Percentiles rank a stretch among this genome's conserved stretches.
phyloP scores from a whole-genome alignment of 371 early-diverging fungal genomes.

The Rhizopus arrhizus region DNA sequence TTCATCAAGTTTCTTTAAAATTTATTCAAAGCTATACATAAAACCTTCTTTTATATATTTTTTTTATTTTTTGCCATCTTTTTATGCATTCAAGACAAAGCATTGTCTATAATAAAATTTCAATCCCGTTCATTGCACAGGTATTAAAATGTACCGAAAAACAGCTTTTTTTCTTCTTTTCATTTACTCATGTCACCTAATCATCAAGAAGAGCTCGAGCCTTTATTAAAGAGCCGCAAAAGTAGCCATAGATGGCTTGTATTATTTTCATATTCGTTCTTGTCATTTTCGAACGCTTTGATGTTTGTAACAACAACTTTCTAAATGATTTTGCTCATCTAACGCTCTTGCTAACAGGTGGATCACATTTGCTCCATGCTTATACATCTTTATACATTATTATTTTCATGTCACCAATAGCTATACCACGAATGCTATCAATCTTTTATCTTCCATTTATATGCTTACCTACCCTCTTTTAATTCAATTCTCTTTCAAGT shows the following conservation, averaged over 20 bases:
- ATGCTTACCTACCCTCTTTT: constrained; percentile 55
- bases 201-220: constrained; percentile 11
- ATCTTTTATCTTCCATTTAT: constrained; percentile 48
- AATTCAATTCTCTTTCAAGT: constrained; percentile 42
- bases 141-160: no score
- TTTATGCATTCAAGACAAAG: no score
- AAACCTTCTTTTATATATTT: no score
- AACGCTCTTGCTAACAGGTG: constrained; percentile 25
- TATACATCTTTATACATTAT: constrained; percentile 51
- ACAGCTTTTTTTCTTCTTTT: not conserved
- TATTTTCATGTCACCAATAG: constrained; percentile 35
- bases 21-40: no score
- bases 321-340: not conserved
- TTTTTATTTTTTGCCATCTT: no score
- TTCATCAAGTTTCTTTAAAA: no score
- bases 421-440: constrained; percentile 46
- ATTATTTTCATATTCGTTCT: constrained; percentile 45
- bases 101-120: no score
- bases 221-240: constrained; percentile 8
- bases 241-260: constrained; percentile 41
- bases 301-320: constrained; percentile 22
- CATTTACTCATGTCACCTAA: not conserved
- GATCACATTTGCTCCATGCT: constrained; percentile 59
- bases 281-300: constrained; percentile 48
- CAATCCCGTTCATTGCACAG: no score